Base-by-base conservation (phyloP, 257 asterid species). In the Paraleonurus japonicus region DNA sequence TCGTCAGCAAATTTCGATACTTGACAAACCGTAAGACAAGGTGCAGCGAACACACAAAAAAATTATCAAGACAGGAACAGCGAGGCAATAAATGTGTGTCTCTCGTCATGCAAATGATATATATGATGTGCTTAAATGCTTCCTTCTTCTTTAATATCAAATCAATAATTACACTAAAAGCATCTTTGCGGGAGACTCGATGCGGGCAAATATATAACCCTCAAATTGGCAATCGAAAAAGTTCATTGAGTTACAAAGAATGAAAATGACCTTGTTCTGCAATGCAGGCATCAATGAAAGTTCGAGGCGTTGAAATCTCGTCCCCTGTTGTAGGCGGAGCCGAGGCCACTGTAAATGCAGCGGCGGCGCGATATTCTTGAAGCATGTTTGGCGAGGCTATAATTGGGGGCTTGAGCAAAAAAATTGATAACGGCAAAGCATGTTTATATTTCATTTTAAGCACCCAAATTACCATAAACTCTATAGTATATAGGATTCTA, bases 291-390 rank as follows among this genome's bases (percentile, higher is more conserved):
- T 85, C 90, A 23, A 85, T n/a, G n/a, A n/a, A n/a, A n/a, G n/a
- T n/a, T n/a, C n/a, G n/a, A n/a, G n/a, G n/a, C n/a, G n/a, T n/a
- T 78, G 78, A 88, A 87, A 63, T 87, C 80, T 86, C 85, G 10
- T 41, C 70, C 57, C 66, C 57, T n/a, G 62, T 81, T 84, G 16
- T 81, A 78, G 60, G 79, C 74, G 43, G 92, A 79, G 83, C 69
- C 66, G 82, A 76, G 63, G 77, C 64, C 10, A 74, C 80, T 16
- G 79, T 71, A 48, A 78, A 81, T 5, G 85, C 67, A 0, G 82
- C 70, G 19, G 83, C 83, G 4, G n/a, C n/a, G 73, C 85, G 1
- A 76, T 66, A 65, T 41, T 13, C 71, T 61, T 67, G 75, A 65
- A 77, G 76, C 51, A 63, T n/a, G n/a, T n/a, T n/a, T n/a, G n/a